These are phyloP conservation scores for Candida nitratophila DNA, from an alignment of 805 yeast genomes.

Conservation along the genomic window DNA sequence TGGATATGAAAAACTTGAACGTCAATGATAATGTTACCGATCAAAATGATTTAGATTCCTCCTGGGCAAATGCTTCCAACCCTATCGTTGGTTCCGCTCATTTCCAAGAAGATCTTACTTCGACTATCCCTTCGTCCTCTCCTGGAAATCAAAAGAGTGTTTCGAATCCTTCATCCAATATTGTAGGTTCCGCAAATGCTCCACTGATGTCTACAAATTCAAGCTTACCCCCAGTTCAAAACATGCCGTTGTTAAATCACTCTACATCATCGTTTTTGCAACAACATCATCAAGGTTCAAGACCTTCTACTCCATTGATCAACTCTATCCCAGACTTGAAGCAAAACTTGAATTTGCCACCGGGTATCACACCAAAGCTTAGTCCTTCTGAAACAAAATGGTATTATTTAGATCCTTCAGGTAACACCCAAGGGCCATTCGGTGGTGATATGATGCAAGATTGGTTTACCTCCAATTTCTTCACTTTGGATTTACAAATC, in stretches of 20 bases:
- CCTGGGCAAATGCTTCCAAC: constrained; percentile 5
- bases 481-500: constrained; percentile 46
- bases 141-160: no score
- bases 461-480: constrained; percentile 62
- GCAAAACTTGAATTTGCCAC: constrained; percentile 6
- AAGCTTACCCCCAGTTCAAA: not conserved
- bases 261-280: not conserved
- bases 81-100: not conserved
- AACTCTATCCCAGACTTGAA: not conserved
- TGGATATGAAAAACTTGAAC: constrained; percentile 5
- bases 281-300: not conserved
- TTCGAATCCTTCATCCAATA: no score
- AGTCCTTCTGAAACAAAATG: constrained; percentile 41
- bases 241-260: not conserved
- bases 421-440: constrained; percentile 78
- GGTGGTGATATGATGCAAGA: constrained; percentile 66
- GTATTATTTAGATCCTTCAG: constrained; percentile 67
- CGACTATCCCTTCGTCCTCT: not conserved
- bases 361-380: constrained; percentile 11
- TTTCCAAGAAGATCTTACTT: not conserved
- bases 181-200: not conserved
- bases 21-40: not conserved
- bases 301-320: constrained; percentile 1
- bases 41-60: constrained; percentile 7
- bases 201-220: not conserved